These are phyloP conservation scores for Cyberlindnera mrakii DNA, from an alignment of 805 yeast species.

Conservation along the genomic window DNA sequence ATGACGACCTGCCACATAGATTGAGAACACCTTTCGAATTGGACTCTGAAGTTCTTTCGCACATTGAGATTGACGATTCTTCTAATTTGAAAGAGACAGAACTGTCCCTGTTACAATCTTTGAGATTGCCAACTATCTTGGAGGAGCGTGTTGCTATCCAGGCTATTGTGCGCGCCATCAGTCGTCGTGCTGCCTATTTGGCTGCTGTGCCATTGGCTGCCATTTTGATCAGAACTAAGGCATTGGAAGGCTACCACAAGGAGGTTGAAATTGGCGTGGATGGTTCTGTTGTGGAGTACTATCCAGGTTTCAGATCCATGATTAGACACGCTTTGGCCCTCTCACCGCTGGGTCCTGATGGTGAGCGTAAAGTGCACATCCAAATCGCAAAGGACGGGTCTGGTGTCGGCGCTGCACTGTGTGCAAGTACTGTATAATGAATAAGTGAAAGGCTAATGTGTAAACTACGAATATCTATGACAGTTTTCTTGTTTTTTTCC, in stretches of 20 bases:
- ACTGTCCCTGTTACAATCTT: conserved; percentile 55
- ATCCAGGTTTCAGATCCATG: conserved; percentile 82
- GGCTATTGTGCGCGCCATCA: conserved; percentile 66
- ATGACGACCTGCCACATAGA: conserved; percentile 46
- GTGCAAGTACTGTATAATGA: conserved; percentile 37
- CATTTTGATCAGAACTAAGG: conserved; percentile 57
- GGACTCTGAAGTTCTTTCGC: conserved; percentile 79
- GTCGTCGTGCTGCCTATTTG: conserved; percentile 83
- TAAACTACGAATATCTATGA: no score
- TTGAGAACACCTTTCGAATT: conserved; percentile 71
- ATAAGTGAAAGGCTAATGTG: no score
- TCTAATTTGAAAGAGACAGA: conserved; percentile 66
- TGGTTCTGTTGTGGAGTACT: conserved; percentile 89
- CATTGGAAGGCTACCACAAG: conserved; percentile 54
- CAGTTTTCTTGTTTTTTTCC: no score
- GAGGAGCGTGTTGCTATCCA: conserved; percentile 76
- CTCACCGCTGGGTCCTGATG: conserved; percentile 67
- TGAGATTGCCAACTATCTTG: conserved; percentile 61
- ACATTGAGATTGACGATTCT: conserved; percentile 80
- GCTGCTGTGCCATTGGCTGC: conserved; percentile 91
- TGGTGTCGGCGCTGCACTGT: conserved; percentile 95
- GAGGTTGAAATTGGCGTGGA: conserved; percentile 93
- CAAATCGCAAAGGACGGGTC: conserved; percentile 91
- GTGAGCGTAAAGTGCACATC: conserved; percentile 68
- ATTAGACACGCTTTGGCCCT: conserved; percentile 71